These are phyloP conservation scores for Trichoderma breve DNA, from an alignment of 2,329 filamentous ascomycete genomes.

Conservation along the genomic window DNA sequence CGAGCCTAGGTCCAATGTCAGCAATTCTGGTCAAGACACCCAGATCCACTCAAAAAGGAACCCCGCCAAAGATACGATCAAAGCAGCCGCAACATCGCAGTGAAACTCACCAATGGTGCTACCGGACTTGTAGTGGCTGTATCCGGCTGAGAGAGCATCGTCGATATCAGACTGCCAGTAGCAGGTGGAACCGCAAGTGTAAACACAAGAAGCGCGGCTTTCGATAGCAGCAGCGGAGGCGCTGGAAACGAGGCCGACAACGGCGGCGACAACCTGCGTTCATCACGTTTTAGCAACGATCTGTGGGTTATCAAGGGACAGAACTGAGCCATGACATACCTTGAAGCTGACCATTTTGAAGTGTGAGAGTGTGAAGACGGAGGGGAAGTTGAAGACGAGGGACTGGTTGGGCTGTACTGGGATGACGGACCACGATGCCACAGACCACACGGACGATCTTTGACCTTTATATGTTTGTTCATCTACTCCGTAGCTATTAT, in stretches of 20 bases:
- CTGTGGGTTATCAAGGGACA: too few species aligned
- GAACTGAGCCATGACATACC: background rate
- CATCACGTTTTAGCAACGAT: background rate
- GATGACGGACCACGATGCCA: background rate
- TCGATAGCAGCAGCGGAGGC: conserved; percentile 15
- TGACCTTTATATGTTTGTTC: background rate
- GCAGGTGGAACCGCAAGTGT: conserved; percentile 14
- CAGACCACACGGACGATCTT: background rate
- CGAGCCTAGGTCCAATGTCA: conserved; percentile 10
- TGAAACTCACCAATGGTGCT: background rate
- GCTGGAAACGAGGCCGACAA: conserved; percentile 11
- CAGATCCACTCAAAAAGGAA: background rate
- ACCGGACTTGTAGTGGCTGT: conserved; percentile 1
- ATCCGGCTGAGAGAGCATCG: conserved; percentile 8
- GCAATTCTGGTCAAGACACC: background rate
- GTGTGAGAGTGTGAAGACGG: background rate
- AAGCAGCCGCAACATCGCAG: background rate
- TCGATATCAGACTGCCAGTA: conserved; percentile 20
- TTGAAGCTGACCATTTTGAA: conserved; percentile 19
- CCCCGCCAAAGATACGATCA: background rate
- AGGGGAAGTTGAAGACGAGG: background rate
- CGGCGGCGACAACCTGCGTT: conserved; percentile 9
- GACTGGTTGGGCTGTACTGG: background rate
- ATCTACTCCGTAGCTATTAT: background rate
- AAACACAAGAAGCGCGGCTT: conserved; percentile 8